Conservation (phyloP, 495 filamentous ascomycete genomes). For the Clavariopsis aquatica region DNA sequence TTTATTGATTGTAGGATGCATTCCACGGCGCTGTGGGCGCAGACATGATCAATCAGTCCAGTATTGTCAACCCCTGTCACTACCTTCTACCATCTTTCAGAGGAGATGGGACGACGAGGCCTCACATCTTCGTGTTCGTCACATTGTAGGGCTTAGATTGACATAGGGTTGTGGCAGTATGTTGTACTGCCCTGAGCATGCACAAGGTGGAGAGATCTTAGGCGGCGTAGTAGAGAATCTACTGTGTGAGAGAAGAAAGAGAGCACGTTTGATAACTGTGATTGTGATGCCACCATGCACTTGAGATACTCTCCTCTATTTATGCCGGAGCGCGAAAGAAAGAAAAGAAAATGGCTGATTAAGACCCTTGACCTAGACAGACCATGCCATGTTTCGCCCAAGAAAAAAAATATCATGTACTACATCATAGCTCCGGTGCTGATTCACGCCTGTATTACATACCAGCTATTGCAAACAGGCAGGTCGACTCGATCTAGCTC, state of each 20-base stretch:
- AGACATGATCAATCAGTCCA: neutral
- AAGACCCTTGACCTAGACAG: neutral
- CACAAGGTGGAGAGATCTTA: neutral
- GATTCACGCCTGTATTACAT: no score
- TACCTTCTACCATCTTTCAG: neutral
- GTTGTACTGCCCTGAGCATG: neutral
- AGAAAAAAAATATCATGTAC: neutral
- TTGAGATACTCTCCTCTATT: no score
- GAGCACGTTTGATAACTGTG: neutral
- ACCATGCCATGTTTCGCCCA: neutral
- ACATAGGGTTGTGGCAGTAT: neutral
- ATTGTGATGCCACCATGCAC: neutral
- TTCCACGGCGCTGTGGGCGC: constrained; percentile 27
- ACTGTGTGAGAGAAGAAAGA: neutral
- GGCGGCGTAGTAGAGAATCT: neutral
- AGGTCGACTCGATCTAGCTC: neutral
- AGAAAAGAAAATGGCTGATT: no score
- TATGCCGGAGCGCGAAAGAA: neutral
- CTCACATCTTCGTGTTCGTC: neutral
- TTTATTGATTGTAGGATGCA: constrained; percentile 14
- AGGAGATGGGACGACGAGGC: neutral
- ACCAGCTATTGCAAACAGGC: no score
- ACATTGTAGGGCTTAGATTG: neutral
- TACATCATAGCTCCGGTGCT: neutral
- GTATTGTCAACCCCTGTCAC: neutral